These are phyloP conservation scores for Cucumis hystrix DNA, from an alignment of 306 rosid genomes.

Conservation along the genomic window DNA sequence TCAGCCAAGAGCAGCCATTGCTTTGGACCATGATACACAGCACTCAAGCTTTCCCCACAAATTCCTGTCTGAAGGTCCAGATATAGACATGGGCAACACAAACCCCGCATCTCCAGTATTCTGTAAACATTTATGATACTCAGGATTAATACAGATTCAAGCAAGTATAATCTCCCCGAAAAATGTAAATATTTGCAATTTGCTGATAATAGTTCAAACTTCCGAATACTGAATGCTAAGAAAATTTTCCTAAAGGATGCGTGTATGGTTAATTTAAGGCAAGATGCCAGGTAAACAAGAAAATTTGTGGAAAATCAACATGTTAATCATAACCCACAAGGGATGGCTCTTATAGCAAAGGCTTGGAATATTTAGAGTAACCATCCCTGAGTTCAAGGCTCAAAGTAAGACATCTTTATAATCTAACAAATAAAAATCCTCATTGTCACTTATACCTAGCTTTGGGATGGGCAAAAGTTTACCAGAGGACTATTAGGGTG, in stretches of 20 bases:
- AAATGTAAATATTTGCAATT: not conserved
- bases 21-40: conserved; percentile 5
- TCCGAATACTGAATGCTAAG: not conserved
- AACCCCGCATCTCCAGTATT: not conserved
- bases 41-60: not conserved
- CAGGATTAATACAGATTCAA: not conserved
- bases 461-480: not conserved
- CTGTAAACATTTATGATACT: not conserved
- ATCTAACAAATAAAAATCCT: not conserved
- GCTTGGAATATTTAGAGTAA: not conserved
- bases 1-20: conserved; percentile 8
- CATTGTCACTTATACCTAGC: not conserved
- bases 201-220: not conserved
- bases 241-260: not conserved
- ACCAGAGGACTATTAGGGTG: not conserved
- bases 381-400: not conserved
- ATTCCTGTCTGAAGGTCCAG: not conserved
- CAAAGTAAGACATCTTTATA: not conserved
- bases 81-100: conserved; percentile 4
- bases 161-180: not conserved
- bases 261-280: not conserved
- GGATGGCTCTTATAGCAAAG: not conserved
- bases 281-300: not conserved
- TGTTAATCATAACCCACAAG: not conserved
- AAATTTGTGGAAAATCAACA: not conserved